phyloP scores from a whole-genome alignment of 306 rosid genomes.

The Astragalus glycyphyllos region DNA sequence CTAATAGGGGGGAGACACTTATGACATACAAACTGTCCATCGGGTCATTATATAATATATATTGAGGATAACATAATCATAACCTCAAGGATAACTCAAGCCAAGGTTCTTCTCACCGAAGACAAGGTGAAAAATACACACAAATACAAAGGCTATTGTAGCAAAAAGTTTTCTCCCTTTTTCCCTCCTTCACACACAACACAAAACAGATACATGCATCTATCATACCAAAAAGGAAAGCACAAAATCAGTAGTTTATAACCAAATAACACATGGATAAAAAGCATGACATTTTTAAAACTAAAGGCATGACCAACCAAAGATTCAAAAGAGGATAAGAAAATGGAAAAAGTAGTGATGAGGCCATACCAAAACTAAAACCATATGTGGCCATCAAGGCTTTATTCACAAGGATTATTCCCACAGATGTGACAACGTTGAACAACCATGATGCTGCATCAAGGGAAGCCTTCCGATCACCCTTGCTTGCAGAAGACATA shows the following conservation, averaged over 20 bases:
- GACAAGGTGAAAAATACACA: constrained; percentile 39
- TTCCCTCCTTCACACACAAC: neutral
- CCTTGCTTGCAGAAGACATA: constrained; percentile 69
- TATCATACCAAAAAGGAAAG: constrained; percentile 23
- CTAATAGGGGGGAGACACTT: neutral
- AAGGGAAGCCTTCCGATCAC: constrained; percentile 71
- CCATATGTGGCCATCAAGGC: constrained; percentile 84
- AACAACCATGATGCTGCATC: constrained; percentile 86
- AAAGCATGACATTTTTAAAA: constrained; percentile 26
- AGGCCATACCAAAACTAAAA: constrained; percentile 70
- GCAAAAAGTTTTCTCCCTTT: constrained; percentile 2
- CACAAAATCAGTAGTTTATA: constrained; percentile 24
- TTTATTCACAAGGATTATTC: constrained; percentile 81
- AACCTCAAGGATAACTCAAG: constrained; percentile 9
- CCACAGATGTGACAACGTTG: constrained; percentile 88
- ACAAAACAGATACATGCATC: neutral
- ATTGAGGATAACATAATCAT: neutral
- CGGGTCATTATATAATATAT: constrained; percentile 11
- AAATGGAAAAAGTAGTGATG: constrained; percentile 16
- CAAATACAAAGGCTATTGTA: constrained; percentile 22
- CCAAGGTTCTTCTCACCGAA: constrained; percentile 13
- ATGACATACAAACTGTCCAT: neutral
- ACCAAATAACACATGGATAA: constrained; percentile 23
- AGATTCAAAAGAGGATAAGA: constrained; percentile 26
- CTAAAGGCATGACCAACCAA: constrained; percentile 28